Evolutionary conservation across 192 early-diverging fungal species (phyloP).

Genomic region (Glomus cerebriforme): DNA sequence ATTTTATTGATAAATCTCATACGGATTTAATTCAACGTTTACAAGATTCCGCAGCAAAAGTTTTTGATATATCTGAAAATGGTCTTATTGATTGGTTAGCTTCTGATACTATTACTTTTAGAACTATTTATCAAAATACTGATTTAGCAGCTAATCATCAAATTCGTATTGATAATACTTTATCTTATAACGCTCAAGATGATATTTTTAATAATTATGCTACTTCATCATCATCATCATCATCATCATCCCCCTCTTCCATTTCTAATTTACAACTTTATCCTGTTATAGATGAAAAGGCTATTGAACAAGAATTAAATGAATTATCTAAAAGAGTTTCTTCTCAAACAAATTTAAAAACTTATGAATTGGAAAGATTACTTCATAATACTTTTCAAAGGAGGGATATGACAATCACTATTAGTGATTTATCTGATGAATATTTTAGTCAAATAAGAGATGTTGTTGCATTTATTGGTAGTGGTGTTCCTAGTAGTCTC

Average conservation of each 20-base stretch:
- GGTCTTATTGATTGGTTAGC: background rate
- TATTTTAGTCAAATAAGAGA: background rate
- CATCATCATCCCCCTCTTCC: background rate
- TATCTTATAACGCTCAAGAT: background rate
- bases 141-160: background rate
- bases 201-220: too few relatives aligned
- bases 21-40: background rate
- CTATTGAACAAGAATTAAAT: background rate
- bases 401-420: background rate
- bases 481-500: background rate
- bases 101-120: background rate
- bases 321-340: background rate
- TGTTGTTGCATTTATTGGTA: background rate
- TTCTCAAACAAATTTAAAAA: background rate
- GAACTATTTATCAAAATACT: background rate
- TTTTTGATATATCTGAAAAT: background rate
- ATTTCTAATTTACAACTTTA: background rate
- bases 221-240: too few relatives aligned
- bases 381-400: constrained; percentile 4
- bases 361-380: background rate
- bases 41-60: background rate
- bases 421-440: background rate
- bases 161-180: background rate
- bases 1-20: background rate
- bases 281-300: background rate